Percentiles rank a stretch among this genome's conserved stretches.
phyloP scores from a whole-genome alignment of 169 alveolate species.

The Plasmodium fragile region DNA sequence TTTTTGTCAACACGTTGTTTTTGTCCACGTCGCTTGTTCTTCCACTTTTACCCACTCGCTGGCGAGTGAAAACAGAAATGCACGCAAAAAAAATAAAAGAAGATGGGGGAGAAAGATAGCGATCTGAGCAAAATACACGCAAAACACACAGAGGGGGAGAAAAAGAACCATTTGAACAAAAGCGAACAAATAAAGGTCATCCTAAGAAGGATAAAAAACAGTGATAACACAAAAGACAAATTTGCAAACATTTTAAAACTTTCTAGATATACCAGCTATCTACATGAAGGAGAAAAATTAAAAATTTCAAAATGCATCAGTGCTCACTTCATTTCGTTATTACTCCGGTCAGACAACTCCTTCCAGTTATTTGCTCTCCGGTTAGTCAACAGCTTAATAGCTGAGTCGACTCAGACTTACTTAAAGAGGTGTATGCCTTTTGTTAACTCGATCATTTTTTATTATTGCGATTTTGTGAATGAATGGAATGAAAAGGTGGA shows the following conservation, averaged over 20 bases:
- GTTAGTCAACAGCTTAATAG: slow-evolving; percentile 50
- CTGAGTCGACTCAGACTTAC: slow-evolving; percentile 2
- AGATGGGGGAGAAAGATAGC: not conserved
- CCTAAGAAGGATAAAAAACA: slow-evolving; percentile 36
- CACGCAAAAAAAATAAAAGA: not conserved
- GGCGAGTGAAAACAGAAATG: not conserved
- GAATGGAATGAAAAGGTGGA: not conserved
- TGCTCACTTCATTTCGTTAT: slow-evolving; percentile 30
- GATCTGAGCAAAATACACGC: not conserved
- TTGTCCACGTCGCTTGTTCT: not conserved
- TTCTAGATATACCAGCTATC: slow-evolving; percentile 17
- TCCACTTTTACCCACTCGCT: not conserved
- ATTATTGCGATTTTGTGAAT: slow-evolving; percentile 24
- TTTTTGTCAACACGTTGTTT: not conserved
- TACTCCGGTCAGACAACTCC: slow-evolving; percentile 59
- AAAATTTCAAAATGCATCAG: slow-evolving; percentile 35
- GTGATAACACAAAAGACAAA: slow-evolving; percentile 67
- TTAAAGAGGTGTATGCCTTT: slow-evolving; percentile 53
- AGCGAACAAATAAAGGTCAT: slow-evolving; percentile 16
- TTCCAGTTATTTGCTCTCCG: slow-evolving; percentile 58
- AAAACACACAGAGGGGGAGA: not conserved
- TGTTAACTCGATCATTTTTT: slow-evolving; percentile 34
- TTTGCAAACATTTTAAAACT: slow-evolving; percentile 54
- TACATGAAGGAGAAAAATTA: slow-evolving; percentile 48
- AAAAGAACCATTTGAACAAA: not conserved